Conservation (phyloP, 208 protist genomes). For the Entamoeba dispar region DNA sequence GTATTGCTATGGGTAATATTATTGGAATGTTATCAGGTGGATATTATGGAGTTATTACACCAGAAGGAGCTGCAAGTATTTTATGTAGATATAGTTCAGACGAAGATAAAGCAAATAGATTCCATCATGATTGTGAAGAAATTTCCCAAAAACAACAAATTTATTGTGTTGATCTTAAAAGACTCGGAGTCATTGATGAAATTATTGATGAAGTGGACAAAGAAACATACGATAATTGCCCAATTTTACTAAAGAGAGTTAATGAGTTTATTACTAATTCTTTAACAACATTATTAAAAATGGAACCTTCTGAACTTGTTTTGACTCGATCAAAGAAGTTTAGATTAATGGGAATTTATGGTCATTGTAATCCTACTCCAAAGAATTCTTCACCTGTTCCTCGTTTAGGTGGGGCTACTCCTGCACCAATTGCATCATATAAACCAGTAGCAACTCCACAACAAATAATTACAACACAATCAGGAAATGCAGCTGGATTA, state of each 20-base stretch:
- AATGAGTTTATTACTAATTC: neutral
- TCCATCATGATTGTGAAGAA: neutral
- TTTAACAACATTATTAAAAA: neutral
- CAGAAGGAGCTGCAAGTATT: constrained; percentile 34
- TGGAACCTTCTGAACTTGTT: neutral
- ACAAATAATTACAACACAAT: neutral
- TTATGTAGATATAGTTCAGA: neutral
- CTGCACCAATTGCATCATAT: neutral
- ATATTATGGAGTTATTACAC: constrained; percentile 37
- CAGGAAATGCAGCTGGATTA: neutral
- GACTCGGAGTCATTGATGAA: neutral
- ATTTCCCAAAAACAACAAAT: neutral
- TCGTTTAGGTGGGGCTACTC: neutral
- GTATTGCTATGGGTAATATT: constrained; percentile 34
- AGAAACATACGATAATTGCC: neutral
- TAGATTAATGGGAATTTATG: neutral
- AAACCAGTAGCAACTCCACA: neutral
- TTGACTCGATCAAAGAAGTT: neutral
- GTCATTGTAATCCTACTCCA: neutral
- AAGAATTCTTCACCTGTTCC: neutral
- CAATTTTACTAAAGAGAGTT: neutral
- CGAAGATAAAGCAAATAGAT: neutral
- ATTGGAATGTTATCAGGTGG: constrained; percentile 26
- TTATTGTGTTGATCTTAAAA: neutral
- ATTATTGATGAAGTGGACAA: neutral